These are phyloP conservation scores for Zarea fungicola DNA, from an alignment of 2,329 filamentous ascomycete genomes.

Conservation along the genomic window DNA sequence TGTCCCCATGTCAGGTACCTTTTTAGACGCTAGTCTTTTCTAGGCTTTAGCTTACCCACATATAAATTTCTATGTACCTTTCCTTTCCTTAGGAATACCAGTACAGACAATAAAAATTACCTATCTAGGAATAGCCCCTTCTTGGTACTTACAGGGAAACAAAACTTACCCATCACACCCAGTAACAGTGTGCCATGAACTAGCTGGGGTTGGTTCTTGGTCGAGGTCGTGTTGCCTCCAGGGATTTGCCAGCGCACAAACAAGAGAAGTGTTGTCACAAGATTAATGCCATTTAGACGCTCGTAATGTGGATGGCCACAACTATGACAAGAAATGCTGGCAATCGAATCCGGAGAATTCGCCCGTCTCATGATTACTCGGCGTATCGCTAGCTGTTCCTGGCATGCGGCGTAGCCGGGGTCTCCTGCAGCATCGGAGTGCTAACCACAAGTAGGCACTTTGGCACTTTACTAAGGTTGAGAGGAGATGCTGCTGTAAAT, in stretches of 20 bases:
- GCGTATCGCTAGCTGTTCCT: constrained; percentile 11
- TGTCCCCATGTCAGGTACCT: too few species aligned
- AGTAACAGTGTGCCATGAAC: constrained; percentile 5
- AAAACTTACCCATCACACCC: too few species aligned
- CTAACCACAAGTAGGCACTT: too few species aligned
- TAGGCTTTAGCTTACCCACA: too few species aligned
- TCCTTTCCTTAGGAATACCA: too few species aligned
- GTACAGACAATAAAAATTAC: too few species aligned
- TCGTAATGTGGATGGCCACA: constrained; percentile 1
- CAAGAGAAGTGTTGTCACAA: background rate
- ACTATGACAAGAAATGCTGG: background rate
- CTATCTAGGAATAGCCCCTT: too few species aligned
- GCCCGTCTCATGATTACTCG: constrained; percentile 8
- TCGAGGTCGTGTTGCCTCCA: background rate
- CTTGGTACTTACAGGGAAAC: too few species aligned
- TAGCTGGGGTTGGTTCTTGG: constrained; percentile 8
- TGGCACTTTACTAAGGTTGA: background rate
- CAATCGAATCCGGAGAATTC: background rate
- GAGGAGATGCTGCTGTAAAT: background rate
- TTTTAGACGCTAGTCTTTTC: too few species aligned
- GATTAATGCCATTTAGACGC: constrained; percentile 7
- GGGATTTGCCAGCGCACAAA: constrained; percentile 9
- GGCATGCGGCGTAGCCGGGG: background rate
- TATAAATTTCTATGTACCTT: too few species aligned
- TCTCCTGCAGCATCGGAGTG: constrained; percentile 9